Conservation (phyloP, 345 rosid species). For the Angophora floribunda region DNA sequence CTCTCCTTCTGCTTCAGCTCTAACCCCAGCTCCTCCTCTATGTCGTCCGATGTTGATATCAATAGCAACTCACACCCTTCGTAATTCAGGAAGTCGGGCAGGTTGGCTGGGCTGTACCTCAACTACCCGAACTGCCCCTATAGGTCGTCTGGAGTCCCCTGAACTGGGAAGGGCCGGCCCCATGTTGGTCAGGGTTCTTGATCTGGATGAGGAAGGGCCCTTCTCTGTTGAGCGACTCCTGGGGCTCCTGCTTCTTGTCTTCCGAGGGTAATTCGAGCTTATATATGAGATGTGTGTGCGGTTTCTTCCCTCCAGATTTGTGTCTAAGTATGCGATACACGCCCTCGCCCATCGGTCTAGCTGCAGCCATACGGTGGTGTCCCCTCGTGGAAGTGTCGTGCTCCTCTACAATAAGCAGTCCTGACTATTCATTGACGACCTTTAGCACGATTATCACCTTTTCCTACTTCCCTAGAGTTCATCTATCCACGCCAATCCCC, state of each 20-base stretch:
- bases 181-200: constrained; percentile 45
- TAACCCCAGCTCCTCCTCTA: constrained; percentile 56
- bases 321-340: constrained; percentile 57
- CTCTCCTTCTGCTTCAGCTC: constrained; percentile 16
- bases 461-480: no score
- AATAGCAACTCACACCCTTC: constrained; percentile 74
- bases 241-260: constrained; percentile 33
- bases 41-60: constrained; percentile 54
- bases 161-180: constrained; percentile 9
- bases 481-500: no score
- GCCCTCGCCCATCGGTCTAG: constrained; percentile 68
- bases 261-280: constrained; percentile 53
- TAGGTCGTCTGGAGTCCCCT: constrained; percentile 7
- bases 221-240: constrained; percentile 53
- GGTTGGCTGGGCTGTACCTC: constrained; percentile 43
- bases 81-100: constrained; percentile 55
- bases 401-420: no score
- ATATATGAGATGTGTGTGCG: constrained; percentile 61
- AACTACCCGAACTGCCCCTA: no score
- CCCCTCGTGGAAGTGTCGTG: constrained; percentile 24
- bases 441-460: constrained; percentile 3
- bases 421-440: not conserved
- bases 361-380: constrained; percentile 28
- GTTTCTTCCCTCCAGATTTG: constrained; percentile 3
- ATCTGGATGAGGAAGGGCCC: constrained; percentile 29